Percentiles rank a stretch among this genome's conserved stretches.
phyloP scores from a whole-genome alignment of 495 filamentous ascomycete species.

The Podospora bellae-mahoneyi region DNA sequence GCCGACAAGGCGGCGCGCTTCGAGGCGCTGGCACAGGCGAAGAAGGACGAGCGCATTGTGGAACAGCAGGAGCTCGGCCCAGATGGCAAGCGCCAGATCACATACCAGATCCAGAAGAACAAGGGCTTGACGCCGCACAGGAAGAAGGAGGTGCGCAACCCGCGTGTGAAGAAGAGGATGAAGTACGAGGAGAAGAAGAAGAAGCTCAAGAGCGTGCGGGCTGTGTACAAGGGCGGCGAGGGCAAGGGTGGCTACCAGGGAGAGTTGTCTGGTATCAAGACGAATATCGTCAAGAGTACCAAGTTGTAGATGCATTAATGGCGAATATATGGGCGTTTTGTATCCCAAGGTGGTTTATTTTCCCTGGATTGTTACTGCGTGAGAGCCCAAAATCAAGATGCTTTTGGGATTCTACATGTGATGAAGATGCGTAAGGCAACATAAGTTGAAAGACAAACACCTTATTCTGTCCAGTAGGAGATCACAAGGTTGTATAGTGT shows the following conservation, averaged over 20 bases:
- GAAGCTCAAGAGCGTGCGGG: constrained; percentile 80
- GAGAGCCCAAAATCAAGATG: too few relatives aligned
- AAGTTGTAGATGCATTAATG: constrained; percentile 58
- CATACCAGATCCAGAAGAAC: constrained; percentile 93
- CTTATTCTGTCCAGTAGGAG: background rate
- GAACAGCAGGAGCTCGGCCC: constrained; percentile 57
- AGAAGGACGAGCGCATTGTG: constrained; percentile 53
- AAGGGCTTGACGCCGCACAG: constrained; percentile 86
- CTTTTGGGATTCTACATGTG: background rate
- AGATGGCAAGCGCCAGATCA: constrained; percentile 85
- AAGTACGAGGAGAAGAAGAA: constrained; percentile 91
- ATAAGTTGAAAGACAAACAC: background rate
- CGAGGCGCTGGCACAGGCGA: constrained; percentile 44
- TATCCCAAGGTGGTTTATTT: background rate
- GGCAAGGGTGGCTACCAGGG: constrained; percentile 83
- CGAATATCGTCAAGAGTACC: constrained; percentile 83
- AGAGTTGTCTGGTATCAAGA: constrained; percentile 95
- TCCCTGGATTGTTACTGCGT: too few relatives aligned
- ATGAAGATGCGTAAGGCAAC: background rate
- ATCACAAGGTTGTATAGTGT: constrained; percentile 22
- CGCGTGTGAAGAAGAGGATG: constrained; percentile 94
- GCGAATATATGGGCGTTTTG: background rate
- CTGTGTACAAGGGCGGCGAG: constrained; percentile 84
- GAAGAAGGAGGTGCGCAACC: constrained; percentile 91
- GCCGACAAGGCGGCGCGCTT: constrained; percentile 60